These are phyloP conservation scores for Plasmodium yoelii DNA, from an alignment of 169 alveolate species.

Conservation along the genomic window DNA sequence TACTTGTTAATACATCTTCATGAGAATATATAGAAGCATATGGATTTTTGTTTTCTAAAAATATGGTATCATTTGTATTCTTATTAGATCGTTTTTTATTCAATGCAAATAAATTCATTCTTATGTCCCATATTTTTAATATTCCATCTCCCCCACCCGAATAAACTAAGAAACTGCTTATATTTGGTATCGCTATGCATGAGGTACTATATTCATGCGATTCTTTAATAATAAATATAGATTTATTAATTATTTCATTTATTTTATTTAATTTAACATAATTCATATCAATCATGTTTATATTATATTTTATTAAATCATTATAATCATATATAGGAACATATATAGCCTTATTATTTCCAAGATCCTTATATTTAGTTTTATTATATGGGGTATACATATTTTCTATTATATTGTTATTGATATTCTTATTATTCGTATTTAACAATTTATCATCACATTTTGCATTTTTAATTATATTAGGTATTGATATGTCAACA, in stretches of 20 bases:
- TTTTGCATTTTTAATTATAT: conserved; percentile 15
- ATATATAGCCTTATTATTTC: conserved; percentile 25
- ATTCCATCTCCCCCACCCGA: conserved; percentile 88
- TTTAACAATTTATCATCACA: conserved; percentile 9
- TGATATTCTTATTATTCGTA: background rate
- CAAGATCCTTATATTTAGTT: conserved; percentile 41
- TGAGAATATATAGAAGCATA: conserved; percentile 71
- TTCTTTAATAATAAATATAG: conserved; percentile 46
- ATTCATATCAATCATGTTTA: conserved; percentile 66
- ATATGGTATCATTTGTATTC: background rate
- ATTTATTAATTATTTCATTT: conserved; percentile 38
- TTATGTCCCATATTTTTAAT: conserved; percentile 83
- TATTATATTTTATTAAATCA: conserved; percentile 48
- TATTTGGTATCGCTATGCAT: conserved; percentile 64
- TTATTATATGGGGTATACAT: conserved; percentile 40
- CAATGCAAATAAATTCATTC: conserved; percentile 68
- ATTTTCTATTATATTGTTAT: conserved; percentile 22
- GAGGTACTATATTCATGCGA: conserved; percentile 58
- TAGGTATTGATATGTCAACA: conserved; percentile 71
- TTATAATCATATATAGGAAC: conserved; percentile 58
- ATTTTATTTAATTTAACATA: conserved; percentile 28
- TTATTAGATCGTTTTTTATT: conserved; percentile 2
- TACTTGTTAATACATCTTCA: conserved; percentile 72
- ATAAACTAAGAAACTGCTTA: conserved; percentile 59
- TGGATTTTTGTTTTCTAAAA: conserved; percentile 54